Evolutionary conservation across 2,329 filamentous ascomycete genomes (phyloP).

Genomic region (Aspergillus viridinutans): DNA sequence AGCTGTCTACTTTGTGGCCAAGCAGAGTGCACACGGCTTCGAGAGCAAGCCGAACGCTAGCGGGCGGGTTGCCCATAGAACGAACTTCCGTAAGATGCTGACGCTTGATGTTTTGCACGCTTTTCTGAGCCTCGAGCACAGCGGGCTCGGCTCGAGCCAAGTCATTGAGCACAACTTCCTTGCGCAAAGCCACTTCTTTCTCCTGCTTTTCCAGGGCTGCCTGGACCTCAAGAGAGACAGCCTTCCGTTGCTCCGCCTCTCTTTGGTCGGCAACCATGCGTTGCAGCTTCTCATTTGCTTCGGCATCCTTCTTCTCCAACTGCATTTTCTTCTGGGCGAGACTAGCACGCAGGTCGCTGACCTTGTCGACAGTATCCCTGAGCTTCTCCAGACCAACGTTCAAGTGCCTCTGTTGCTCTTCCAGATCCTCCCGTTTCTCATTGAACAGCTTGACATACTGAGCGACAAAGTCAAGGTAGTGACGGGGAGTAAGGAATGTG

Average conservation of each 20-base stretch:
- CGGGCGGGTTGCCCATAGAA: slow-evolving; percentile 90
- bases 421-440: slow-evolving; percentile 95
- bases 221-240: slow-evolving; percentile 83
- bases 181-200: slow-evolving; percentile 75
- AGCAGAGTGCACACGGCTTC: slow-evolving; percentile 96
- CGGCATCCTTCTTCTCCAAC: slow-evolving; percentile 85
- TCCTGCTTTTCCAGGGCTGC: slow-evolving; percentile 84
- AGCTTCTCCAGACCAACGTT: slow-evolving; percentile 98
- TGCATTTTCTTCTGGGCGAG: slow-evolving; percentile 92
- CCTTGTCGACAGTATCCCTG: slow-evolving; percentile 93
- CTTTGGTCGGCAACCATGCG: slow-evolving; percentile 95
- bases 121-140: slow-evolving; percentile 86
- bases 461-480: slow-evolving; percentile 96
- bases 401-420: slow-evolving; percentile 96
- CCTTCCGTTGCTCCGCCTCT: slow-evolving; percentile 88
- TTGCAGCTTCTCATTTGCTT: slow-evolving; percentile 95
- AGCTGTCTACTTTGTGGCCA: slow-evolving; percentile 82
- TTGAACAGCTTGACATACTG: slow-evolving; percentile 97
- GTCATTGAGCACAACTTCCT: slow-evolving; percentile 80
- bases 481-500: slow-evolving; percentile 90
- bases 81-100: slow-evolving; percentile 96
- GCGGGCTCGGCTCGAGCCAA: slow-evolving; percentile 89
- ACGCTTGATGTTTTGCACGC: slow-evolving; percentile 97
- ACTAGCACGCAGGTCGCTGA: slow-evolving; percentile 83
- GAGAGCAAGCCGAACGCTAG: slow-evolving; percentile 83